These are phyloP conservation scores for Penicillium sp. DNA, from an alignment of 2,329 filamentous ascomycete species.

Conservation along the genomic window DNA sequence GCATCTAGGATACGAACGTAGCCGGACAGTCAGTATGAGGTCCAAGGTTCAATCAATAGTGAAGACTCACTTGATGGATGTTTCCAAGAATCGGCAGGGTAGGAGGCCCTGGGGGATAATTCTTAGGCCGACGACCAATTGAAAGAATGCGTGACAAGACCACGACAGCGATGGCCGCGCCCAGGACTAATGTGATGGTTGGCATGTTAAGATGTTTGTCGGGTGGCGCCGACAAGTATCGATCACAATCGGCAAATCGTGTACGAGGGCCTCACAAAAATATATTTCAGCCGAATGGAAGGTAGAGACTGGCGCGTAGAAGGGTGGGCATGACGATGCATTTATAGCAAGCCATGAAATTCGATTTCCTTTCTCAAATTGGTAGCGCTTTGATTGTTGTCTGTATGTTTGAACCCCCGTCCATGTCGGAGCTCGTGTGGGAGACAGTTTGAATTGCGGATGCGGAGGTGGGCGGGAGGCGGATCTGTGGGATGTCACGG, in stretches of 20 bases:
- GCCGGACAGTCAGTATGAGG: no score
- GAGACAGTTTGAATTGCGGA: background rate
- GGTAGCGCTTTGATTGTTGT: background rate
- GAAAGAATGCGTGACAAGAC: constrained; percentile 15
- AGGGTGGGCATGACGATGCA: background rate
- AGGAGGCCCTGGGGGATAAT: constrained; percentile 54
- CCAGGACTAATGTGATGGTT: constrained; percentile 8
- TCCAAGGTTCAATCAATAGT: background rate
- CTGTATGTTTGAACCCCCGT: background rate
- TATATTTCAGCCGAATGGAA: background rate
- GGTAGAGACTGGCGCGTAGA: background rate
- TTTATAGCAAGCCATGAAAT: background rate
- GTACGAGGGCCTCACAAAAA: background rate
- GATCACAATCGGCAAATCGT: no score
- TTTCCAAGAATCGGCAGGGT: constrained; percentile 56
- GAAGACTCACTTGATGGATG: constrained; percentile 40
- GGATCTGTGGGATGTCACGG: background rate
- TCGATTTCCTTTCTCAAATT: no score
- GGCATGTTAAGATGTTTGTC: background rate
- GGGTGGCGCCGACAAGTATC: no score
- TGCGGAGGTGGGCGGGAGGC: constrained; percentile 7
- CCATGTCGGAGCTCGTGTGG: background rate
- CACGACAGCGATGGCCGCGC: constrained; percentile 8
- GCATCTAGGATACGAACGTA: constrained; percentile 36
- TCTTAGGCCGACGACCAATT: constrained; percentile 31